These are phyloP conservation scores for Zymoseptoria brevis DNA, from an alignment of 2,329 filamentous ascomycete species.

Conservation along the genomic window DNA sequence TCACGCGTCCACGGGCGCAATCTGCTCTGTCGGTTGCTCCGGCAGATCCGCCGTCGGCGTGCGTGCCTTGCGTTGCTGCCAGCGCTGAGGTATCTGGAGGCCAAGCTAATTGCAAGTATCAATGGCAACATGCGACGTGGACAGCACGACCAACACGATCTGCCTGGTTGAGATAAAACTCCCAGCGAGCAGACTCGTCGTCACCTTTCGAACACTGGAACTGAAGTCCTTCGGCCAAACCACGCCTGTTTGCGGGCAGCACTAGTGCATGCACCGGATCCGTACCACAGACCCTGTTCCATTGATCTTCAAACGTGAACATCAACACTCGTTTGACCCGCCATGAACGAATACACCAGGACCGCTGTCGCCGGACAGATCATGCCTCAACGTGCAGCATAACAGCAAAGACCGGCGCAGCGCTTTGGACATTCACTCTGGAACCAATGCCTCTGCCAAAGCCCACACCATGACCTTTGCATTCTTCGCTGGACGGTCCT, in stretches of 20 bases:
- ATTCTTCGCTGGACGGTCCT: slow-evolving; percentile 23
- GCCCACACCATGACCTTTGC: slow-evolving; percentile 20
- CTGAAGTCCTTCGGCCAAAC: not conserved
- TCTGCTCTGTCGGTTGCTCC: no score
- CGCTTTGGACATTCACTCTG: not conserved
- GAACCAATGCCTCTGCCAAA: slow-evolving; percentile 7
- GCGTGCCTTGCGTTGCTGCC: no score
- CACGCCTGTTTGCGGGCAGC: not conserved
- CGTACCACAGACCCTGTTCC: not conserved
- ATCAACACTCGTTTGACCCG: not conserved
- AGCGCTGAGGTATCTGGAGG: no score
- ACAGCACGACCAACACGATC: no score
- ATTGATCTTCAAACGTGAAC: not conserved
- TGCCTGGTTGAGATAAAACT: no score
- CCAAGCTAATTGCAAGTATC: no score
- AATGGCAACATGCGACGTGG: no score
- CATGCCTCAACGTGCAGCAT: not conserved
- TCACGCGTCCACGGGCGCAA: no score
- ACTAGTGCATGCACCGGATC: not conserved
- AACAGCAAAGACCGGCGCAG: not conserved
- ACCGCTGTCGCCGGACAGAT: not conserved
- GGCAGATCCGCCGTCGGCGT: no score
- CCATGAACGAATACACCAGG: not conserved
- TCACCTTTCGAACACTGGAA: not conserved
- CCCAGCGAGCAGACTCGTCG: not conserved